Conservation (phyloP, 192 early-diverging fungal genomes). For the Backusella macrospora region DNA sequence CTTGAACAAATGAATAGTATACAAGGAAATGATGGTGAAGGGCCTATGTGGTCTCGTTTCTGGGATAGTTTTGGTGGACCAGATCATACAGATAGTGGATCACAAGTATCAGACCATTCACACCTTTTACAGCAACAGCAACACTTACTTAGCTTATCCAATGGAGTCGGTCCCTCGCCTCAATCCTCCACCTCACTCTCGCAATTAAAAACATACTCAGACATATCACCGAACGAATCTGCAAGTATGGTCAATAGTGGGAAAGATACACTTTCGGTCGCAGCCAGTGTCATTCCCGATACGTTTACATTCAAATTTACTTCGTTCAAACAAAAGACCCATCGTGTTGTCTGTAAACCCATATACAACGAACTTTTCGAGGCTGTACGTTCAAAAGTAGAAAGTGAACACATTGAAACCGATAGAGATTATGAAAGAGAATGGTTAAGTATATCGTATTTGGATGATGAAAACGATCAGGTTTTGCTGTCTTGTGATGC, state of each 20-base stretch:
- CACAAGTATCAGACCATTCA: constrained; percentile 62
- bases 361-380: constrained; percentile 57
- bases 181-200: constrained; percentile 47
- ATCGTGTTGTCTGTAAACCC: constrained; percentile 68
- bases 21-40: constrained; percentile 48
- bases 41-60: constrained; percentile 67
- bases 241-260: constrained; percentile 54
- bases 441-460: constrained; percentile 69
- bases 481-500: constrained; percentile 77
- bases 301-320: constrained; percentile 79
- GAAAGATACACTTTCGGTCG: constrained; percentile 19
- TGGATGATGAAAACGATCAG: constrained; percentile 91
- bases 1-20: constrained; percentile 70
- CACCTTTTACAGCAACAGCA: constrained; percentile 30
- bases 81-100: constrained; percentile 68
- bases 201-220: constrained; percentile 49
- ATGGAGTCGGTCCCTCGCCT: constrained; percentile 35
- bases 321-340: constrained; percentile 68
- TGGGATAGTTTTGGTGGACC: constrained; percentile 67
- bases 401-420: constrained; percentile 21
- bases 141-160: not conserved
- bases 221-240: constrained; percentile 56
- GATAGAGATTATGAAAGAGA: not conserved
- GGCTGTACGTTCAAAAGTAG: constrained; percentile 57
- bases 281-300: not conserved